These are phyloP conservation scores for Pisolithus sp. DNA, from an alignment of 768 basidiomycete species.

Conservation along the genomic window DNA sequence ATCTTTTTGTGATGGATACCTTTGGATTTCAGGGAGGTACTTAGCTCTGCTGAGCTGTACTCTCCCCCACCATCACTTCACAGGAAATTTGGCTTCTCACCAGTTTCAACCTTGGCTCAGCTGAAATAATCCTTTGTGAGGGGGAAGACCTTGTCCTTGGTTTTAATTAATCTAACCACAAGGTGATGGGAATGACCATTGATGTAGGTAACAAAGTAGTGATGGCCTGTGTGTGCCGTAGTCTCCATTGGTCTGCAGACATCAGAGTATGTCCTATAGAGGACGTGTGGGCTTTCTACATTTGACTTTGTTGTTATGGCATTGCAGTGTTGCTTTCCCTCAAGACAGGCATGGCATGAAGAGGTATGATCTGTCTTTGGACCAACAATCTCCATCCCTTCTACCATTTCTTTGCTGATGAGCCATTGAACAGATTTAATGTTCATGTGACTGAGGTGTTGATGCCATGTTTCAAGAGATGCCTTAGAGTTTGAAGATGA, in stretches of 20 bases:
- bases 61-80: slow-evolving; percentile 20
- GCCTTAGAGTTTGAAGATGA: background rate
- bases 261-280: slow-evolving; percentile 10
- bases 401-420: slow-evolving; percentile 4
- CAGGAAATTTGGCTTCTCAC: slow-evolving; percentile 13
- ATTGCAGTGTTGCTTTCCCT: slow-evolving; percentile 18
- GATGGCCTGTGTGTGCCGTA: background rate
- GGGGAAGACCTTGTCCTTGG: slow-evolving; percentile 6
- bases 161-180: slow-evolving; percentile 5
- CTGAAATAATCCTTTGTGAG: slow-evolving; percentile 12
- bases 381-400: background rate
- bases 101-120: slow-evolving; percentile 7
- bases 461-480: background rate
- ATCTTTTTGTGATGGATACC: slow-evolving; percentile 15
- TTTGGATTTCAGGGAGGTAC: slow-evolving; percentile 4
- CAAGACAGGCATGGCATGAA: slow-evolving; percentile 14
- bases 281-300: background rate
- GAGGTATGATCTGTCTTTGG: background rate
- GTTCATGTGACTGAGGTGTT: background rate
- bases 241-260: slow-evolving; percentile 17
- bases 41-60: slow-evolving; percentile 7
- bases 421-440: slow-evolving; percentile 1
- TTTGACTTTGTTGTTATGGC: slow-evolving; percentile 7
- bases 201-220: slow-evolving; percentile 16
- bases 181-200: slow-evolving; percentile 14